Conservation (phyloP, 2,329 filamentous ascomycete species). For the Ophiostoma sp. region DNA sequence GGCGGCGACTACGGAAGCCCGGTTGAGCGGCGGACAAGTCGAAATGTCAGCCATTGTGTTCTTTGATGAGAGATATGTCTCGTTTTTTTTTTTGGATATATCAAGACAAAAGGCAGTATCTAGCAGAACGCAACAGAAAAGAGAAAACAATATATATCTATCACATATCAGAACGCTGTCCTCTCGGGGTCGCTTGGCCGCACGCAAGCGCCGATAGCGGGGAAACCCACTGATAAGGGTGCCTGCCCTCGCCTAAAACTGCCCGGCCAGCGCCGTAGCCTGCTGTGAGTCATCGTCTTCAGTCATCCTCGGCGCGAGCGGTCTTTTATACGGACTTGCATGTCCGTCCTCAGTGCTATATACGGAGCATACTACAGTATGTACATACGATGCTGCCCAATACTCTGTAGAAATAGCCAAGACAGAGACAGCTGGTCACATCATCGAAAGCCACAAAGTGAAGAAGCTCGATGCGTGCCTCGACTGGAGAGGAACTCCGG, state of each 20-base stretch:
- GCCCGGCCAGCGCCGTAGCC: background rate
- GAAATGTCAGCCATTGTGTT: constrained; percentile 49
- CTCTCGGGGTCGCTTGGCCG: background rate
- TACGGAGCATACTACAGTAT: background rate
- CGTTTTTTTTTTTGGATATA: background rate
- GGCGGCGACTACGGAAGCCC: constrained; percentile 65
- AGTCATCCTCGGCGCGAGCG: background rate
- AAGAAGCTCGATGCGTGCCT: background rate
- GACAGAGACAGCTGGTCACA: background rate
- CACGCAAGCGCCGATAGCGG: constrained; percentile 13
- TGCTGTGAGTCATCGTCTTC: background rate
- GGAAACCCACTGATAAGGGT: background rate
- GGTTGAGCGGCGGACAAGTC: constrained; percentile 61
- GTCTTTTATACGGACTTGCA: background rate
- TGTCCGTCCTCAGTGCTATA: background rate
- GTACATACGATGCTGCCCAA: too few relatives aligned
- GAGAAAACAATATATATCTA: background rate
- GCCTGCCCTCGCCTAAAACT: background rate
- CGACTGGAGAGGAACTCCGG: too few relatives aligned
- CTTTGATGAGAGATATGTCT: background rate
- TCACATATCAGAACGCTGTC: background rate
- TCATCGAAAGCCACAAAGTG: background rate
- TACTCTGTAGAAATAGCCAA: background rate
- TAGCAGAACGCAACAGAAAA: background rate
- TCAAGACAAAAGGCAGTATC: too few relatives aligned